phyloP scores from a whole-genome alignment of 768 basidiomycete genomes.

The Russula ochroleuca region DNA sequence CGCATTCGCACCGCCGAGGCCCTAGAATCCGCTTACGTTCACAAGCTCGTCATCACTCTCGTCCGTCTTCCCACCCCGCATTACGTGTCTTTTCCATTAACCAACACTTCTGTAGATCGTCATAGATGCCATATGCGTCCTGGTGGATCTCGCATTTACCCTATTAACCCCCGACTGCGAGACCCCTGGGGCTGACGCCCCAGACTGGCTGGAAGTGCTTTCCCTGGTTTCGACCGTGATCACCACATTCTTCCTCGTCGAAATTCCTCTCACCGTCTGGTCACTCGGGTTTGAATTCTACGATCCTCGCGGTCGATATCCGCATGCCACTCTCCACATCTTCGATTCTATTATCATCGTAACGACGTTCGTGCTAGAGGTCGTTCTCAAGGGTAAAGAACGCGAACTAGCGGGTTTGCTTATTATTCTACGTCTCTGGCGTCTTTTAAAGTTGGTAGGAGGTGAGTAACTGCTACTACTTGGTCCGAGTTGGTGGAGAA shows the following conservation, averaged over 20 bases:
- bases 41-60: conserved; percentile 28
- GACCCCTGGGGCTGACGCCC: conserved; percentile 39
- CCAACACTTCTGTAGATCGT: conserved; percentile 41
- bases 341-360: conserved; percentile 72
- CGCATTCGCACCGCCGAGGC: conserved; percentile 19
- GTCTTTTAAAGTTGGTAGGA: conserved; percentile 70
- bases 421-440: conserved; percentile 73
- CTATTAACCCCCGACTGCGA: conserved; percentile 55
- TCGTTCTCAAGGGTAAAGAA: conserved; percentile 61
- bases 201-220: conserved; percentile 60
- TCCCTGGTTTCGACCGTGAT: conserved; percentile 61
- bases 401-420: conserved; percentile 67
- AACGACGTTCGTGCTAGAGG: conserved; percentile 69
- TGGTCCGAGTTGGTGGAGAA: too few species aligned
- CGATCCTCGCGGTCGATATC: conserved; percentile 52
- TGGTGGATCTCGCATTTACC: conserved; percentile 64
- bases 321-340: conserved; percentile 60
- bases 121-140: conserved; percentile 65
- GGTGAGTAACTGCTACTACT: conserved; percentile 35
- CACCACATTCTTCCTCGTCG: conserved; percentile 67
- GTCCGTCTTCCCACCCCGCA: conserved; percentile 8
- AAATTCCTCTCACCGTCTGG: conserved; percentile 70
- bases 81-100: background rate
- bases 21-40: conserved; percentile 14
- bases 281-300: conserved; percentile 60